Conservation (phyloP, 805 yeast species). For the Priceomyces melissophilus region DNA sequence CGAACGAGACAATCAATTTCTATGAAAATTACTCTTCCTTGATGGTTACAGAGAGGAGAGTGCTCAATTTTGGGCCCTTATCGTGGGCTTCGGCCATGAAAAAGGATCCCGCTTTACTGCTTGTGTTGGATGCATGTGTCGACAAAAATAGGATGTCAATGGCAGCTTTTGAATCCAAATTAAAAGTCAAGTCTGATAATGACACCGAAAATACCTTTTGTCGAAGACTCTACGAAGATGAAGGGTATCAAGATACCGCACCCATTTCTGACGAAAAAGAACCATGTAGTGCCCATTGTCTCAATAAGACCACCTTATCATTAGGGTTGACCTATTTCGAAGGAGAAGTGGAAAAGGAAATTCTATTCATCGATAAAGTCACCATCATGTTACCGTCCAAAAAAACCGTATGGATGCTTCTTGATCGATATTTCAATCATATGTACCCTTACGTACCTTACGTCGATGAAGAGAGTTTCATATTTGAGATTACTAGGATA, state of each 20-base stretch:
- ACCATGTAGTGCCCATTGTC: background rate
- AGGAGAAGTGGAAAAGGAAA: no score
- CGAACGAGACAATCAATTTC: conserved; percentile 5
- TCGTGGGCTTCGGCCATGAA: conserved; percentile 3
- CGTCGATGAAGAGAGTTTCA: conserved; percentile 50
- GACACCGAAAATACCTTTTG: conserved; percentile 17
- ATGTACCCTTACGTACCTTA: conserved; percentile 58
- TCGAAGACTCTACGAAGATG: conserved; percentile 8
- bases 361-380: conserved; percentile 14
- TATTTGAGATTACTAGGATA: conserved; percentile 31
- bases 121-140: conserved; percentile 4
- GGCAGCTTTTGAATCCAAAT: background rate
- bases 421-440: conserved; percentile 44
- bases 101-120: background rate
- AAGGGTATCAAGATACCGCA: conserved; percentile 10
- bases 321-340: conserved; percentile 28
- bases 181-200: background rate
- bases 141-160: background rate
- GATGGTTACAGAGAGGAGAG: background rate
- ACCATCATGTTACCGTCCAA: conserved; percentile 1
- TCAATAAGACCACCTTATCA: conserved; percentile 27
- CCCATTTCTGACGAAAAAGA: background rate
- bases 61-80: conserved; percentile 3
- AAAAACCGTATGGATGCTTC: background rate
- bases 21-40: conserved; percentile 2